Conservation (phyloP, 805 yeast species). For the Wickerhamiella spandovensis region DNA sequence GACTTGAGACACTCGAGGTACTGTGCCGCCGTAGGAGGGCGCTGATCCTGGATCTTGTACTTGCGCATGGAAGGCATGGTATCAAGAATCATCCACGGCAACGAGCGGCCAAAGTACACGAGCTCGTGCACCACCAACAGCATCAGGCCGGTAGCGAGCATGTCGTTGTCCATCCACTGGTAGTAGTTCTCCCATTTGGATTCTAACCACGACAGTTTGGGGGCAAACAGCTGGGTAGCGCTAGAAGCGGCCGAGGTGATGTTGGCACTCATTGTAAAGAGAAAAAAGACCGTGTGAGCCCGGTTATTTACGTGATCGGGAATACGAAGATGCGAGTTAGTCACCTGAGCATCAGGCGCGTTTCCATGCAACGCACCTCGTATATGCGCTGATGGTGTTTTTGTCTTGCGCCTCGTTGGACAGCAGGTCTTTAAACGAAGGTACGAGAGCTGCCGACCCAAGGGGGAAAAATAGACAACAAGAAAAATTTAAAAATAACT, state of each 20-base stretch:
- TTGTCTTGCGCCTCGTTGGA: not conserved
- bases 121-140: slow-evolving; percentile 75
- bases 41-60: slow-evolving; percentile 81
- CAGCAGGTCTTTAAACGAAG: too few species aligned
- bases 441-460: too few species aligned
- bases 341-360: not conserved
- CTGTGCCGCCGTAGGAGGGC: slow-evolving; percentile 65
- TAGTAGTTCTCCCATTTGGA: slow-evolving; percentile 84
- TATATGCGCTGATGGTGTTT: not conserved
- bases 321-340: not conserved
- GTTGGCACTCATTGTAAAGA: slow-evolving; percentile 10
- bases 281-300: not conserved
- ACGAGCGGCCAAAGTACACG: slow-evolving; percentile 79
- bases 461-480: too few species aligned
- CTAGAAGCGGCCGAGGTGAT: slow-evolving; percentile 4
- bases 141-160: slow-evolving; percentile 81
- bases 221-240: slow-evolving; percentile 4
- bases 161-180: slow-evolving; percentile 71
- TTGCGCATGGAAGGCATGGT: slow-evolving; percentile 70
- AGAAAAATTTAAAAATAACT: not conserved
- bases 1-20: slow-evolving; percentile 87
- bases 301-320: not conserved
- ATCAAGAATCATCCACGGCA: slow-evolving; percentile 89
- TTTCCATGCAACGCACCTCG: not conserved
- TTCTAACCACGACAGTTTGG: slow-evolving; percentile 35